phyloP scores from a whole-genome alignment of 1,139 yeast species.

The Yamadazyma siamensis region DNA sequence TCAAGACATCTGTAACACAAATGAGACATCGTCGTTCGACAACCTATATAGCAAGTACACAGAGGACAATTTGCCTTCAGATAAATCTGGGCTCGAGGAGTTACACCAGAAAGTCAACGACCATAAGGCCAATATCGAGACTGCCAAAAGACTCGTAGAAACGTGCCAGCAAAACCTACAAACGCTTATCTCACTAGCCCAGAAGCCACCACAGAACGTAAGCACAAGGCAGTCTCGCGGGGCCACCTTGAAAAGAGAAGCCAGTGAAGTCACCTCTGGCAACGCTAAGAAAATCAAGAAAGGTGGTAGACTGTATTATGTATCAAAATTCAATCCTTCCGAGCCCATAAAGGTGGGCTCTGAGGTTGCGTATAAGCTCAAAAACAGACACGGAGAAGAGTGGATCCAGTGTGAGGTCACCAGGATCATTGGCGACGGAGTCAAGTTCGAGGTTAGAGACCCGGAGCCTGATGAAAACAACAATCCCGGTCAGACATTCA shows the following conservation, averaged over 20 bases:
- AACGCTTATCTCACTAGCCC: conserved; percentile 26
- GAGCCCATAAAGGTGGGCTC: conserved; percentile 66
- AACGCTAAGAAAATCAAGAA: conserved; percentile 25
- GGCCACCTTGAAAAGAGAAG: background rate
- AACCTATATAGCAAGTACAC: conserved; percentile 24
- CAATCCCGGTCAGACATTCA: conserved; percentile 84
- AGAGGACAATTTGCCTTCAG: conserved; percentile 15
- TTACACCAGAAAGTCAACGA: conserved; percentile 41
- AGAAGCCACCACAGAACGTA: conserved; percentile 9
- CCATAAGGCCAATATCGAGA: conserved; percentile 57
- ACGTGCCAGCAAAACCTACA: conserved; percentile 40
- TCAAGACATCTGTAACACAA: conserved; percentile 64
- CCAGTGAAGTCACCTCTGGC: background rate
- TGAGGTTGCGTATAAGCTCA: conserved; percentile 84
- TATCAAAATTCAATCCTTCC: conserved; percentile 52
- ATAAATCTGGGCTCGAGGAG: conserved; percentile 36
- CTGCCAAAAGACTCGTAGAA: conserved; percentile 46
- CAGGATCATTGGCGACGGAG: conserved; percentile 72
- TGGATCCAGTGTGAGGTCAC: conserved; percentile 97
- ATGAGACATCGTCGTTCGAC: conserved; percentile 54
- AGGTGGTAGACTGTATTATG: conserved; percentile 39
- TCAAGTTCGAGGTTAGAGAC: conserved; percentile 82
- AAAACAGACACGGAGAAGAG: conserved; percentile 68
- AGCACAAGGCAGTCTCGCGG: conserved; percentile 3
- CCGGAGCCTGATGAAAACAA: conserved; percentile 97